Conservation (phyloP, 208 protist genomes). For the Leishmania martiniquensis region DNA sequence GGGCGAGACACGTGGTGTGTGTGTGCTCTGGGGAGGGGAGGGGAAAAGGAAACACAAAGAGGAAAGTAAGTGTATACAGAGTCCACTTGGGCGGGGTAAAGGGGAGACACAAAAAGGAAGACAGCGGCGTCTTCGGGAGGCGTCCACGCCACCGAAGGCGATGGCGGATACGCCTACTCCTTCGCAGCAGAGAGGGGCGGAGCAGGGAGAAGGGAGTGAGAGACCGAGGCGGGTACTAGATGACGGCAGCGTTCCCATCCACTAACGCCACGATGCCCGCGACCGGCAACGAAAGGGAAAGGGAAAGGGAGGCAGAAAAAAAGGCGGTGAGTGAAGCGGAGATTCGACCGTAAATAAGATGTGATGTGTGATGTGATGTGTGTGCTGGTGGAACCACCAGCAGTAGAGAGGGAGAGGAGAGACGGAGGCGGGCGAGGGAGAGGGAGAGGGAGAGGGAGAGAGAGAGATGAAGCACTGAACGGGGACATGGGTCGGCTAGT, state of each 20-base stretch:
- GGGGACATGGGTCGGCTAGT: neutral
- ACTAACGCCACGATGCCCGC: neutral
- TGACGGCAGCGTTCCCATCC: neutral
- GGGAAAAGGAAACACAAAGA: neutral
- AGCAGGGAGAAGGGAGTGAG: neutral
- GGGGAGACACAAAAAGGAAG: neutral
- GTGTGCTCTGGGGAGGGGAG: neutral
- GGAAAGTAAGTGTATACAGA: neutral
- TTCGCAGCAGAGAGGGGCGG: neutral
- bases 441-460: neutral
- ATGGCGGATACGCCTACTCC: no score
- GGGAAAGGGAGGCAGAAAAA: neutral
- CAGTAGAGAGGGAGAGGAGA: neutral
- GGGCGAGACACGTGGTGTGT: neutral
- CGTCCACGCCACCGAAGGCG: no score
- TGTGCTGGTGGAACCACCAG: neutral
- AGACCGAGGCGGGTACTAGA: neutral
- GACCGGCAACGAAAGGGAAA: neutral
- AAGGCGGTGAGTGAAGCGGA: neutral
- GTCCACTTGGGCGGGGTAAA: neutral
- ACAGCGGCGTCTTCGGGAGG: no score
- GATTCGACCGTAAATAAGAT: neutral
- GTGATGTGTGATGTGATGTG: no score
- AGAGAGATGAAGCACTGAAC: neutral
- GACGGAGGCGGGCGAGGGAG: neutral